Evolutionary conservation across 1,284 basidiomycete genomes (phyloP), one percentile per base, ranked within the genome.

Genomic region (Stereum hirsutum): DNA sequence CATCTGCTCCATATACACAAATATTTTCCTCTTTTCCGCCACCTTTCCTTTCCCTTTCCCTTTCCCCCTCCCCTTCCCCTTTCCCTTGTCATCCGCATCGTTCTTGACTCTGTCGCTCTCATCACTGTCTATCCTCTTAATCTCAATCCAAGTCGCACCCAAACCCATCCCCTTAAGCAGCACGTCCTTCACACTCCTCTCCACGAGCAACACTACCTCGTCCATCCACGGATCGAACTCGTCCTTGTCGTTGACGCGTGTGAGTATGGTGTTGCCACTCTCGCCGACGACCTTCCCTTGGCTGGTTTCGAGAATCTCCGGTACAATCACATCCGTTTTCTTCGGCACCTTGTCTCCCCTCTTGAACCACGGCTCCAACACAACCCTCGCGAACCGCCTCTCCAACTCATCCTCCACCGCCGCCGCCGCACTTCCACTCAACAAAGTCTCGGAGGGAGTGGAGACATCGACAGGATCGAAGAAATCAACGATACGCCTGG

Each of bases 131-230:
- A 53, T 55, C 37, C 70, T 62, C 19, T 55, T 68, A 27, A 80
- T 59, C 54, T 81, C 75, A 6, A 81, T 68, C 69, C 74, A 81
- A 40, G 69, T 70, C 6, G 69, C 78, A 2, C 66, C 70, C 26
- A 76, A 44, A 1, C 72, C 74, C 59, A 80, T 72, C 0, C 74
- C 74, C 1, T 66, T 55, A 3, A 54, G 49, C 8, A 81, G 48
- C 8, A 58, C 53, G 15, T 70, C 65, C 6, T 66, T 54, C 2
- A 64, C 53, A 10, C 57, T 56, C 4, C 67, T 63, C 21, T 67
- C 61, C 2, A 78, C 62, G 11, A 78, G 61, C 3, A 80, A 56
- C 1, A 64, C 65, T 45, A 81, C 78, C 23, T 57, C 63, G 45
- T 79, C 72, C 36, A 59, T 65, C 32, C 59, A 55, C 2, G 72